Evolutionary conservation across 345 rosid species (phyloP), one percentile per base, ranked within the genome.

Genomic region (Hibiscus syriacus): DNA sequence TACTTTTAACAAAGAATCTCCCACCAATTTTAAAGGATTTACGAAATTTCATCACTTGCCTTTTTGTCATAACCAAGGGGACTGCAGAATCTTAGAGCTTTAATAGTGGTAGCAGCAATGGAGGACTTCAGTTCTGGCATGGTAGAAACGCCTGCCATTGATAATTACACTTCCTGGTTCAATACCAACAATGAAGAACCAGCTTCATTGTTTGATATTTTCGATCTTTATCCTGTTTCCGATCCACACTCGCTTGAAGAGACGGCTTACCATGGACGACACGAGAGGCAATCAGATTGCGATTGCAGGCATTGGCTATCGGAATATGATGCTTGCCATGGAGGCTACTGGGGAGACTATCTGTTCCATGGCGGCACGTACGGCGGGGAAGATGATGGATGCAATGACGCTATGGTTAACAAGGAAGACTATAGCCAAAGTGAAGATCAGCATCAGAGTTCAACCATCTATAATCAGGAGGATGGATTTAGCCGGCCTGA

Each of bases 101-200:
- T 57, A 56, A 12, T 6, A 6, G 13, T 2, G 4, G 65, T 10
- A 8, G 26, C 6, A 22, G 16, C 1, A 17, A 34, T 32, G 64
- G 1, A 34, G 2, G 6, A 58, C 25, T 32, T 32, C 12, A 58
- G 14, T 27, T 46, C 38, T 8, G n/a, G 29, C 38, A 66, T 30
- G 70, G 59, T 19, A 34, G 70, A 32, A 49, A 49, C 58, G 12
- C 43, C 22, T 11, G 11, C 19, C 22, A 22, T 14, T 12, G 49
- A 66, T 48, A 3, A 17, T 26, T 65, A 29, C 12, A 46, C n/a
- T 49, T 65, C 69, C 29, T 30, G 43, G 69, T 65, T 48, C 43
- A 29, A 12, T 30, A 12, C 11, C 41, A 29, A 19, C 12, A 26
- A n/a, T 30, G 57, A 63, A 26, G 67, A 45, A 25, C 23, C 14